phyloP scores from a whole-genome alignment of 2,329 filamentous ascomycete species.

The Diplodia corticola region DNA sequence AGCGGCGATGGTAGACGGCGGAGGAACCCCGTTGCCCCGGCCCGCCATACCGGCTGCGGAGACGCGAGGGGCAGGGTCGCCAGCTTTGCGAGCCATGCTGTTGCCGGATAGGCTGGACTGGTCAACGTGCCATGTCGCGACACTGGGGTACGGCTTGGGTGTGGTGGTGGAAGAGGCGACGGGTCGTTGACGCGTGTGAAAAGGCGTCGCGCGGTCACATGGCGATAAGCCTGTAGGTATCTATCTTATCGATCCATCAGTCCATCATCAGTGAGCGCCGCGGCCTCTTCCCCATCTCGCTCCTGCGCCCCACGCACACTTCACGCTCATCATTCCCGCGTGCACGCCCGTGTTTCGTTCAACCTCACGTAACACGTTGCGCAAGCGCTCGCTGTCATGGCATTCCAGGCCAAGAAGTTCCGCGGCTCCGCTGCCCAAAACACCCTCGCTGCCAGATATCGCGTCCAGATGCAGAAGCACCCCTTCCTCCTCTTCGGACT shows the following conservation, averaged over 20 bases:
- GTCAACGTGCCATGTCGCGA: background rate
- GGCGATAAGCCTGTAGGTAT: background rate
- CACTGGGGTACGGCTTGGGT: background rate
- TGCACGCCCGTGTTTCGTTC: too few species aligned
- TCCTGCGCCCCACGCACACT: background rate
- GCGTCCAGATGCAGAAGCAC: conserved; percentile 69
- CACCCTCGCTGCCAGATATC: conserved; percentile 74
- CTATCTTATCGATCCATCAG: background rate
- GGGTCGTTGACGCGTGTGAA: background rate
- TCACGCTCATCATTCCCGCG: background rate
- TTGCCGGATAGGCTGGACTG: background rate
- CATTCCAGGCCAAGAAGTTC: conserved; percentile 37
- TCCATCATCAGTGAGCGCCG: background rate
- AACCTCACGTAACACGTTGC: too few species aligned
- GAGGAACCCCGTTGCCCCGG: conserved; percentile 37
- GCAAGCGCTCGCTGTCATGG: conserved; percentile 9
- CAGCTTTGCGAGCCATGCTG: conserved; percentile 45
- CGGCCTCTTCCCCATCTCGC: background rate
- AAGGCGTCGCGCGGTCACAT: conserved; percentile 14
- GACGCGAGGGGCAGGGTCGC: conserved; percentile 35
- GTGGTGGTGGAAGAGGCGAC: background rate
- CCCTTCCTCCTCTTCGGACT: conserved; percentile 93
- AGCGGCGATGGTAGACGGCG: conserved; percentile 80
- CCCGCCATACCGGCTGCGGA: conserved; percentile 10
- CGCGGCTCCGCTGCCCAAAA: conserved; percentile 56